Percentiles rank a stretch among this genome's conserved stretches.
Conservation (phyloP, 768 basidiomycete species). For the Lactarius deliciosus region DNA sequence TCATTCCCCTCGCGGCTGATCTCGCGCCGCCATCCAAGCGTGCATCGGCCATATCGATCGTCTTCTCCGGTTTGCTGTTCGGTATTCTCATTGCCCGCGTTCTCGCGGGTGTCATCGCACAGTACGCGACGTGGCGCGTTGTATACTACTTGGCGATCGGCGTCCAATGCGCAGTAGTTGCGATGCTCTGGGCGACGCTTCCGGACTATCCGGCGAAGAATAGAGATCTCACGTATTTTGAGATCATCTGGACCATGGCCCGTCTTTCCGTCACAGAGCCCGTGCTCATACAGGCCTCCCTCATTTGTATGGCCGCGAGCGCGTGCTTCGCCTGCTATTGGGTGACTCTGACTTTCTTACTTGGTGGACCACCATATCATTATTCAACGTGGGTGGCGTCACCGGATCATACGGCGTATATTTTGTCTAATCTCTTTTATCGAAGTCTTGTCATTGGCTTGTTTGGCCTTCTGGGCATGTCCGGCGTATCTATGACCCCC, state of each 20-base stretch:
- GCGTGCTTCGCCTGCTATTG: conserved; percentile 53
- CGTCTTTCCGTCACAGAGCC: conserved; percentile 78
- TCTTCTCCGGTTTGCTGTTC: conserved; percentile 61
- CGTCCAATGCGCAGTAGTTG: conserved; percentile 21
- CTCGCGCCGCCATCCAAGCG: conserved; percentile 72
- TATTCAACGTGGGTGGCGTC: conserved; percentile 60
- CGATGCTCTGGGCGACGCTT: conserved; percentile 20
- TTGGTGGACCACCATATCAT: conserved; percentile 72
- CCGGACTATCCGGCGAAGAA: conserved; percentile 28
- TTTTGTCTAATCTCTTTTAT: not conserved
- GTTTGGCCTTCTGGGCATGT: conserved; percentile 45
- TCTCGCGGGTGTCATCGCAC: conserved; percentile 42
- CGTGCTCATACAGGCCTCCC: conserved; percentile 62
- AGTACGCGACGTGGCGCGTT: conserved; percentile 43
- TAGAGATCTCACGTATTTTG: conserved; percentile 30
- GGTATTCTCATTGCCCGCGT: conserved; percentile 76
- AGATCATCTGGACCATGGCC: conserved; percentile 74
- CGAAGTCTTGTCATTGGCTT: conserved; percentile 41
- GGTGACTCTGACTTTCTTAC: conserved; percentile 73
- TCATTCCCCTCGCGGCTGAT: conserved; percentile 77
- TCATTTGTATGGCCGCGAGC: conserved; percentile 59
- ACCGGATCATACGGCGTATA: not conserved
- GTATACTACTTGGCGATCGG: conserved; percentile 47
- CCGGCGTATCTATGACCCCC: conserved; percentile 34
- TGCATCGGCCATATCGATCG: conserved; percentile 74